Conservation (phyloP, 2,329 filamentous ascomycete genomes). For the Xylaria sp. region DNA sequence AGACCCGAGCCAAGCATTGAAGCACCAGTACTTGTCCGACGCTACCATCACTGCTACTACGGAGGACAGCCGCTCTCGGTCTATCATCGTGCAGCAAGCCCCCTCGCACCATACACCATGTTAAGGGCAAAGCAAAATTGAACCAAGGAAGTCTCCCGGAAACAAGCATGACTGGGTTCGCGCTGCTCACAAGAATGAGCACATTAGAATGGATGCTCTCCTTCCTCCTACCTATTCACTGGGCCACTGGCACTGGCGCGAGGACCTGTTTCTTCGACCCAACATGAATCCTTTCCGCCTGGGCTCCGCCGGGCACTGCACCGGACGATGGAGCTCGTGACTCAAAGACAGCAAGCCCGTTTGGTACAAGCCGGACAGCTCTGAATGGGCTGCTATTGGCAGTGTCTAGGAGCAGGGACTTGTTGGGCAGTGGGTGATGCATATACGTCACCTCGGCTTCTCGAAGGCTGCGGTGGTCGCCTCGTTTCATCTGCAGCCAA, state of each 20-base stretch:
- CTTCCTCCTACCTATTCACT: no score
- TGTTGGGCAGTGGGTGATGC: background rate
- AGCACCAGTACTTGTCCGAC: background rate
- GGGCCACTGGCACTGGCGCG: background rate
- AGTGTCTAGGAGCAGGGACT: background rate
- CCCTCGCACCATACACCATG: background rate
- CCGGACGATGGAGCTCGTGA: constrained; percentile 2
- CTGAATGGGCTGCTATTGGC: constrained; percentile 3
- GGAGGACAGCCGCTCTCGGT: background rate
- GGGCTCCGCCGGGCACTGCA: background rate
- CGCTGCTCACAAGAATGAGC: background rate
- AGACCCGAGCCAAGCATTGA: constrained; percentile 27
- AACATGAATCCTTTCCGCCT: background rate
- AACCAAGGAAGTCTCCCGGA: background rate
- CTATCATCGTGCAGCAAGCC: constrained; percentile 13
- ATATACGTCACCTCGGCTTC: constrained; percentile 9
- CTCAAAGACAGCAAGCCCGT: constrained; percentile 13
- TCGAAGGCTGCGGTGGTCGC: constrained; percentile 13
- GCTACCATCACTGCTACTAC: background rate
- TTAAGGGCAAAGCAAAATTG: background rate
- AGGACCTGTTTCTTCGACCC: background rate
- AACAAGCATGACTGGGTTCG: background rate
- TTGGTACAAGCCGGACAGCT: background rate
- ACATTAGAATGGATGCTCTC: background rate
- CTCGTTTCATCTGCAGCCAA: constrained; percentile 28